phyloP scores from a whole-genome alignment of 2,329 filamentous ascomycete genomes.

The Fusarium brachygibbosum region DNA sequence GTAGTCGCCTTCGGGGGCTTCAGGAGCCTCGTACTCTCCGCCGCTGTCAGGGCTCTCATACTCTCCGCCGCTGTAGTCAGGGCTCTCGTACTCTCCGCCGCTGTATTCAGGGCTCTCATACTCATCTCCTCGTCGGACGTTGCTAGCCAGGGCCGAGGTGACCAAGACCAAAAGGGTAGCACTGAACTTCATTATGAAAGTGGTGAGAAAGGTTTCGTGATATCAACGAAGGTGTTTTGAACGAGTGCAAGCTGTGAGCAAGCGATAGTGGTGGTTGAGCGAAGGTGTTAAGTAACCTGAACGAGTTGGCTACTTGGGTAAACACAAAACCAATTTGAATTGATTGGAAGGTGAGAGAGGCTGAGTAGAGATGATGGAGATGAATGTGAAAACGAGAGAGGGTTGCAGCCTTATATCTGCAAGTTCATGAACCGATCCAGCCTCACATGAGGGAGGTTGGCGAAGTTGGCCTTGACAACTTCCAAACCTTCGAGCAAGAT shows the following conservation, averaged over 20 bases:
- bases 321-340: slow-evolving; percentile 24
- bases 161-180: slow-evolving; percentile 46
- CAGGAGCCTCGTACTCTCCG: slow-evolving; percentile 22
- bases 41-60: slow-evolving; percentile 18
- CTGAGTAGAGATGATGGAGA: slow-evolving; percentile 30
- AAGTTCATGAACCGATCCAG: slow-evolving; percentile 10
- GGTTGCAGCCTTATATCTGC: slow-evolving; percentile 46
- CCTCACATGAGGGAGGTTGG: slow-evolving; percentile 25
- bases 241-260: slow-evolving; percentile 38
- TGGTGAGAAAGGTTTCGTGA: slow-evolving; percentile 12
- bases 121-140: slow-evolving; percentile 40
- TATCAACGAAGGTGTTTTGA: slow-evolving; percentile 39
- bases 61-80: background rate
- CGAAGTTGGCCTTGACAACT: slow-evolving; percentile 41
- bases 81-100: background rate
- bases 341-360: slow-evolving; percentile 33
- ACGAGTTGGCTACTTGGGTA: slow-evolving; percentile 49
- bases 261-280: slow-evolving; percentile 43
- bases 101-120: slow-evolving; percentile 27
- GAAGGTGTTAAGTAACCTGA: slow-evolving; percentile 51
- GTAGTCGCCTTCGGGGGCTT: slow-evolving; percentile 3
- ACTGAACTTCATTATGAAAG: slow-evolving; percentile 47
- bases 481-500: slow-evolving; percentile 30
- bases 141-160: slow-evolving; percentile 44
- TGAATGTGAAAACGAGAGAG: slow-evolving; percentile 25